Base-by-base conservation (phyloP, 108 stramenopile species). In the Mediolabrus comicus region DNA sequence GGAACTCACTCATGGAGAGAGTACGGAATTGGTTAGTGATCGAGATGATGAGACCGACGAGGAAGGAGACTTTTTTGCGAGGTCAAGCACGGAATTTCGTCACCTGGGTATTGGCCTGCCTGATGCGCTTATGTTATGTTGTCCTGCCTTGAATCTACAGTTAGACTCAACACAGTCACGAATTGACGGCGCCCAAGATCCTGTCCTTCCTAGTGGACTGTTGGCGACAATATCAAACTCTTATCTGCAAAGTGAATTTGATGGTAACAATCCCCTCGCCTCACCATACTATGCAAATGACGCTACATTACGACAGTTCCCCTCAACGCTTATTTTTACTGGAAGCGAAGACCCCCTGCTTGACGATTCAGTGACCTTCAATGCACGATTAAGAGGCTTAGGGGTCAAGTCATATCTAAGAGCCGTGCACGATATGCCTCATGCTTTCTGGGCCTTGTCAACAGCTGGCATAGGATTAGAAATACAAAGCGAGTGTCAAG, bases 341-440 rank as follows among this genome's bases (percentile, higher is more conserved):
- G 72, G 82, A 26, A 84, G 75, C 16, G 86, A 82, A 41, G 95
- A 96, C 78, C 95, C 95, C 13, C 69, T 96, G 25, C 80, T 96
- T 33, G 95, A 96, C 57, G 95, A 96, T 79, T 79, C 88, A 9
- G 92, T 96, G 2, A 75, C 71, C 34, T 94, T 96, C 67, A 87
- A 91, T 69, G 81, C 84, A 16, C 69, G 91, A 2, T 69, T 96
- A 30, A 56, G 89, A 32, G 43, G 74, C 24, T 31, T 81, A 52
- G 91, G 92, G 24, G 92, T 94, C 3, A 71, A 83, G 56, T 84
- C 85, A 0, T 74, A 81, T 17, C 56, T 94, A 2, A 64, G 85
- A 14, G 92, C 90, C 6, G 86, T 75, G 4, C 82, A 85, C 27
- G 74, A 94, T 70, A 72, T 94, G 62, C 92, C 92, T 8, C 92